Conservation (phyloP, 2,329 filamentous ascomycete genomes). For the Coniosporium tulheliwenetii region DNA sequence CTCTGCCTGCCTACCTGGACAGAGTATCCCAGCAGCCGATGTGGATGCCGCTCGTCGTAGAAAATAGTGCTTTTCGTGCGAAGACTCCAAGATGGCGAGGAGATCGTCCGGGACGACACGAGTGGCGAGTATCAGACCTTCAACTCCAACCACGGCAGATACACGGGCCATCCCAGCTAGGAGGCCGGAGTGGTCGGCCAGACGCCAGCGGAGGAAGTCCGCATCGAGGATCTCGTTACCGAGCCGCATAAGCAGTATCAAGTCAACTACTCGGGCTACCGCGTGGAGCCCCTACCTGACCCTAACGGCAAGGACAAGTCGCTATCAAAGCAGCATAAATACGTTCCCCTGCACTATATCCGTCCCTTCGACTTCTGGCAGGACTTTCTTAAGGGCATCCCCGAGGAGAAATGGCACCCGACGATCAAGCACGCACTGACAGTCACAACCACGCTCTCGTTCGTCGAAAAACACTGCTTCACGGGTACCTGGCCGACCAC, state of each 20-base stretch:
- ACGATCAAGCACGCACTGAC: constrained; percentile 40
- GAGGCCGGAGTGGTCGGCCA: constrained; percentile 41
- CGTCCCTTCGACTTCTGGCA: constrained; percentile 41
- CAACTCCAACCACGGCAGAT: constrained; percentile 15
- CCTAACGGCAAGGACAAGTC: constrained; percentile 32
- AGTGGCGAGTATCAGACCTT: constrained; percentile 9
- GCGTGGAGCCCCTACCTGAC: constrained; percentile 40
- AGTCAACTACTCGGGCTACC: constrained; percentile 36
- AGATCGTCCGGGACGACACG: constrained; percentile 6
- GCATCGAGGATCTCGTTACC: constrained; percentile 29
- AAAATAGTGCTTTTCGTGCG: constrained; percentile 41
- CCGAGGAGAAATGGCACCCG: constrained; percentile 29
- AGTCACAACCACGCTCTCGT: constrained; percentile 34
- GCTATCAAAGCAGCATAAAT: constrained; percentile 36
- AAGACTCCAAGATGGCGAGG: constrained; percentile 11
- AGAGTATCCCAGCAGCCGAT: constrained; percentile 27
- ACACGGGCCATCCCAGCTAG: constrained; percentile 31
- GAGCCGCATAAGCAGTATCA: constrained; percentile 22
- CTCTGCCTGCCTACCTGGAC: constrained; percentile 25
- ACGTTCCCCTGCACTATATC: constrained; percentile 36
- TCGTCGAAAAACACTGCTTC: constrained; percentile 37
- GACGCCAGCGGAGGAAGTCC: constrained; percentile 25
- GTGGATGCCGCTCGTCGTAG: constrained; percentile 21
- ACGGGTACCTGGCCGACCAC: constrained; percentile 38
- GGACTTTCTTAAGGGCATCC: constrained; percentile 27